Conservation (phyloP, 306 rosid species). For the Inga laurina region DNA sequence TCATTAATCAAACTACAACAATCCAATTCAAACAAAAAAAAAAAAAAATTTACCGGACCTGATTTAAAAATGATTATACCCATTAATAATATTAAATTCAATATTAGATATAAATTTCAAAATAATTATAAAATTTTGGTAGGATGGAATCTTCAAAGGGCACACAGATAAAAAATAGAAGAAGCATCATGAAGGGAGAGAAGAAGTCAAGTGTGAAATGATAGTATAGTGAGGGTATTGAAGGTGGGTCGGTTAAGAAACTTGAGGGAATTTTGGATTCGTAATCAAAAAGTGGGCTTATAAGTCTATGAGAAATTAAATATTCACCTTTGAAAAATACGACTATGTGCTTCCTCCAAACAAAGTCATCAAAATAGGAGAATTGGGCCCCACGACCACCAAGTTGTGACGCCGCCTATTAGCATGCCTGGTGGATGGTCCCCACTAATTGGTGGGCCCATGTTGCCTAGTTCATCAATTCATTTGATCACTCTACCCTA, state of each 20-base stretch:
- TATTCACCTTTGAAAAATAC: not conserved
- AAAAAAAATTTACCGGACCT: too few relatives aligned
- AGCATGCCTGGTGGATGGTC: not conserved
- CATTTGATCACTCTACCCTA: not conserved
- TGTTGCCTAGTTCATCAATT: not conserved
- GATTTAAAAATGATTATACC: too few relatives aligned
- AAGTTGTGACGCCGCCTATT: not conserved
- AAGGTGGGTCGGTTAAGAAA: not conserved
- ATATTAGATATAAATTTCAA: not conserved
- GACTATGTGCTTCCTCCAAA: not conserved
- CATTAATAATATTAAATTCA: too few relatives aligned
- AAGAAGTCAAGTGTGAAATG: not conserved
- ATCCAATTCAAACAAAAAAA: too few relatives aligned
- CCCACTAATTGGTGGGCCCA: too few relatives aligned
- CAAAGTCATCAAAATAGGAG: not conserved
- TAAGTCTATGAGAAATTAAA: not conserved
- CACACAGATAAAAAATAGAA: not conserved
- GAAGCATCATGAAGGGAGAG: not conserved
- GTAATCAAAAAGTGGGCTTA: not conserved
- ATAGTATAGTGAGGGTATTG: not conserved
- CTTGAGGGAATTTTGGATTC: not conserved
- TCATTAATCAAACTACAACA: too few relatives aligned
- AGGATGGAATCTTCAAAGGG: not conserved
- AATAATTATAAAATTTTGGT: not conserved
- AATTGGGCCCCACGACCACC: not conserved